Base-by-base conservation (phyloP, 495 filamentous ascomycete species). In the Trichocladium uniseriatum region DNA sequence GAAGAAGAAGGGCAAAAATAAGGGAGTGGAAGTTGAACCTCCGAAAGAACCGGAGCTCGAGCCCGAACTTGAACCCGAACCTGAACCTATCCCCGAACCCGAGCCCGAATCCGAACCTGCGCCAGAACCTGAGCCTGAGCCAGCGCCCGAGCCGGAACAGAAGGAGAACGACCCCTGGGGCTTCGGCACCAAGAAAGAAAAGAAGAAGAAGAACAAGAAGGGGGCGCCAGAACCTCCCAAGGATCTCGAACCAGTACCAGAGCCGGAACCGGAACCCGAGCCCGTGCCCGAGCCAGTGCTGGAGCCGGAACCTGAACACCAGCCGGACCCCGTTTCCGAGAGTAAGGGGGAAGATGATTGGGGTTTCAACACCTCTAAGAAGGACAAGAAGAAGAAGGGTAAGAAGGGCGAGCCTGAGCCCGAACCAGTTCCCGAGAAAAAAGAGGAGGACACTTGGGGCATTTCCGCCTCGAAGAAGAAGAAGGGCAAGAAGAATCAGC, bases 391-490 rank as follows among this genome's bases (percentile, higher is more conserved):
- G n/a, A n/a, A n/a, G n/a, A n/a, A n/a, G n/a, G n/a, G n/a, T n/a
- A n/a, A n/a, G n/a, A n/a, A n/a, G n/a, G n/a, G n/a, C n/a, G n/a
- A n/a, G n/a, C n/a, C n/a, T n/a, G n/a, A n/a, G n/a, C n/a, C n/a
- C n/a, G n/a, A n/a, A n/a, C n/a, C n/a, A n/a, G n/a, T n/a, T n/a
- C n/a, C n/a, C n/a, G n/a, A n/a, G n/a, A n/a, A n/a, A n/a, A n/a
- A n/a, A n/a, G n/a, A n/a, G n/a, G n/a, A n/a, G n/a, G n/a, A n/a
- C n/a, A n/a, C n/a, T n/a, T n/a, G n/a, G n/a, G n/a, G n/a, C n/a
- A n/a, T n/a, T n/a, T n/a, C n/a, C n/a, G 49, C 47, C 2, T 63
- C 61, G 24, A 67, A 65, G 29, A 48, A 58, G 16, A 67, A 61
- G 48, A 69, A 60, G 42, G 64, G 69, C 47, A 69, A 66, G 56